Conservation (phyloP, 108 stramenopile genomes). For the Asterionellopsis glacialis region DNA sequence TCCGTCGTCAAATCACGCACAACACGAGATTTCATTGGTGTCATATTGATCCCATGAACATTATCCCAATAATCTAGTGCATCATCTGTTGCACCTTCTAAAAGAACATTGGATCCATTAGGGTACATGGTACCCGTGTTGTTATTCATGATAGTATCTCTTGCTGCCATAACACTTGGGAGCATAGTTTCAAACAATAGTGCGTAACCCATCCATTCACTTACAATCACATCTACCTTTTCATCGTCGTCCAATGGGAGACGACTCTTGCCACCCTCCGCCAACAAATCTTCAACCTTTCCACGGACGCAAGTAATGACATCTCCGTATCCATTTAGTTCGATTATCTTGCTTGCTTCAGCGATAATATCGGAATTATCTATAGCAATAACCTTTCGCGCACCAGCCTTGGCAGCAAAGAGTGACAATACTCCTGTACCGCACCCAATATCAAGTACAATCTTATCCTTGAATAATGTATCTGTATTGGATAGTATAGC, state of each 20-base stretch:
- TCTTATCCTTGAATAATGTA: slow-evolving; percentile 42
- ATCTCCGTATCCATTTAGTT: slow-evolving; percentile 56
- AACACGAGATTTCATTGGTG: slow-evolving; percentile 66
- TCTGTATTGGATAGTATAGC: slow-evolving; percentile 47
- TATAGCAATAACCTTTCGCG: slow-evolving; percentile 73
- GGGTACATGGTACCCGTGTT: slow-evolving; percentile 44
- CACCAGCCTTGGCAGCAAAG: slow-evolving; percentile 82
- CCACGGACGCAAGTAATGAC: slow-evolving; percentile 49
- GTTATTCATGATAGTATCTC: slow-evolving; percentile 51
- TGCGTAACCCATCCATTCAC: slow-evolving; percentile 94
- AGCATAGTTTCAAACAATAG: slow-evolving; percentile 90
- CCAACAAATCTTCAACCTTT: slow-evolving; percentile 62
- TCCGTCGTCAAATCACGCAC: slow-evolving; percentile 47
- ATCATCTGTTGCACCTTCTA: slow-evolving; percentile 40
- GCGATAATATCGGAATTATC: slow-evolving; percentile 61
- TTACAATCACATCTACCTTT: slow-evolving; percentile 81
- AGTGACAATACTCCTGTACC: slow-evolving; percentile 72
- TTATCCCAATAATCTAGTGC: slow-evolving; percentile 60
- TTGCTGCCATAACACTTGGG: slow-evolving; percentile 72
- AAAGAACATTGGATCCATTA: slow-evolving; percentile 32
- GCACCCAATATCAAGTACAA: slow-evolving; percentile 78
- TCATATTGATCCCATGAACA: slow-evolving; percentile 84
- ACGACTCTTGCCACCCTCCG: slow-evolving; percentile 11
- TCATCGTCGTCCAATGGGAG: slow-evolving; percentile 33
- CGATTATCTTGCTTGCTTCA: slow-evolving; percentile 56